A percentile compares a stretch with the other conserved stretches of the same genome.
These are phyloP conservation scores for Globisporangium solare DNA, from an alignment of 352 stramenopile genomes.

Conservation along the genomic window DNA sequence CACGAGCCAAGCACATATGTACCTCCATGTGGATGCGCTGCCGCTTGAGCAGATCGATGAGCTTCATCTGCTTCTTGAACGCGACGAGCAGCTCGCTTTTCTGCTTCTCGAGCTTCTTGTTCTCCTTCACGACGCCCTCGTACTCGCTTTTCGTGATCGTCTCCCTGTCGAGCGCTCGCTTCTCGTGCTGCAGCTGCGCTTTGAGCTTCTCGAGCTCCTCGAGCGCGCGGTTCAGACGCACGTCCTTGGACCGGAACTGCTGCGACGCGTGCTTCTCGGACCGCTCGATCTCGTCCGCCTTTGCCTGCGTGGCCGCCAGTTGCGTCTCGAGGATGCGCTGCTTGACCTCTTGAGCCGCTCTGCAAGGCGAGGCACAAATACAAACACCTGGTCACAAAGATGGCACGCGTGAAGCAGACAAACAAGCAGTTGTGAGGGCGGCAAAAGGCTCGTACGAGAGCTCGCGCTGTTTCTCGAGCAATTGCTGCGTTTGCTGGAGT, in stretches of 20 bases:
- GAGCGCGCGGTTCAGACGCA: conserved; percentile 68
- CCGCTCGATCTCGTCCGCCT: conserved; percentile 47
- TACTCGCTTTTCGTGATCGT: conserved; percentile 48
- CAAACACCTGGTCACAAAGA: neutral
- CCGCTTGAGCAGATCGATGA: conserved; percentile 82
- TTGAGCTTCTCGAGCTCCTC: conserved; percentile 79
- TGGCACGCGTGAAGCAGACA: neutral
- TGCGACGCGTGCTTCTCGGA: conserved; percentile 60
- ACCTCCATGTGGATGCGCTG: conserved; percentile 87
- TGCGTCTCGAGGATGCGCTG: conserved; percentile 70
- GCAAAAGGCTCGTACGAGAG: conserved; percentile 32
- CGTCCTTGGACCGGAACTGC: conserved; percentile 75
- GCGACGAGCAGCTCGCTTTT: conserved; percentile 70
- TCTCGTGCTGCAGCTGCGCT: conserved; percentile 55
- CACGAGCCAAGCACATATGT: too few species aligned
- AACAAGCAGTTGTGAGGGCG: neutral
- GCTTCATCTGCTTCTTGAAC: conserved; percentile 87
- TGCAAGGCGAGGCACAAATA: conserved; percentile 12
- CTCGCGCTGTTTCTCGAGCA: conserved; percentile 77
- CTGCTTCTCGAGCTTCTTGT: conserved; percentile 79
- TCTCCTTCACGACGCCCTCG: conserved; percentile 56
- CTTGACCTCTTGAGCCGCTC: conserved; percentile 60
- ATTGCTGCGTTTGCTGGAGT: conserved; percentile 50
- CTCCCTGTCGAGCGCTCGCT: conserved; percentile 37
- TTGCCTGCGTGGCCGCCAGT: conserved; percentile 37